phyloP scores from a whole-genome alignment of 768 basidiomycete genomes.

The Panus rudis region DNA sequence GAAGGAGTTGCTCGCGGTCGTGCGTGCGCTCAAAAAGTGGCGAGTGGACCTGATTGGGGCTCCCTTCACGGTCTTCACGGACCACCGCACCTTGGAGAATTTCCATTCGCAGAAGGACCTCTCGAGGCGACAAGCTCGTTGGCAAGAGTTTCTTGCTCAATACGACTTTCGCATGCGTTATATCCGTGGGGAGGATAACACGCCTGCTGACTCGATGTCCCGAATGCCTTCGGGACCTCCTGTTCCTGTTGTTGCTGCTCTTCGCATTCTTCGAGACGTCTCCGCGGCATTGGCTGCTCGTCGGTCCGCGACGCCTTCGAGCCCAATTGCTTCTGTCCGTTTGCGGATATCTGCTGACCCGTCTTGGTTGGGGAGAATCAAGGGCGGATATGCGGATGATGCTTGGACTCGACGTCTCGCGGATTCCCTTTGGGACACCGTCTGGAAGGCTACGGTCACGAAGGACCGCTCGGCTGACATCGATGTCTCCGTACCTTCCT shows the following conservation, averaged over 20 bases:
- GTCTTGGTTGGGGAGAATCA: neutral
- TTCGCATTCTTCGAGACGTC: too few relatives aligned
- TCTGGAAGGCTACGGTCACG: too few relatives aligned
- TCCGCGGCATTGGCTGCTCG: too few relatives aligned
- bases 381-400: neutral
- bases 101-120: constrained; percentile 28
- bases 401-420: too few relatives aligned
- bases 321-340: too few relatives aligned
- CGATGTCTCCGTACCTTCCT: too few relatives aligned
- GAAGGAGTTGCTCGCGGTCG: constrained; percentile 31
- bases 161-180: constrained; percentile 32
- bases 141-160: constrained; percentile 31
- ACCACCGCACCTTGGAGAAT: constrained; percentile 30
- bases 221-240: too few relatives aligned
- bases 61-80: constrained; percentile 25
- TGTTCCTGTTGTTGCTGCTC: too few relatives aligned
- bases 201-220: constrained; percentile 27
- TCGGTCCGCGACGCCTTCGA: too few relatives aligned
- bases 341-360: neutral
- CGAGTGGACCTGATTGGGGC: constrained; percentile 13
- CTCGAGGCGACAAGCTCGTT: constrained; percentile 27
- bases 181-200: constrained; percentile 30
- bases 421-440: too few relatives aligned
- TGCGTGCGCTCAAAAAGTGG: constrained; percentile 22
- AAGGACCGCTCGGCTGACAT: too few relatives aligned